Conservation (phyloP, 768 basidiomycete genomes). For the Russula ochroleuca region DNA sequence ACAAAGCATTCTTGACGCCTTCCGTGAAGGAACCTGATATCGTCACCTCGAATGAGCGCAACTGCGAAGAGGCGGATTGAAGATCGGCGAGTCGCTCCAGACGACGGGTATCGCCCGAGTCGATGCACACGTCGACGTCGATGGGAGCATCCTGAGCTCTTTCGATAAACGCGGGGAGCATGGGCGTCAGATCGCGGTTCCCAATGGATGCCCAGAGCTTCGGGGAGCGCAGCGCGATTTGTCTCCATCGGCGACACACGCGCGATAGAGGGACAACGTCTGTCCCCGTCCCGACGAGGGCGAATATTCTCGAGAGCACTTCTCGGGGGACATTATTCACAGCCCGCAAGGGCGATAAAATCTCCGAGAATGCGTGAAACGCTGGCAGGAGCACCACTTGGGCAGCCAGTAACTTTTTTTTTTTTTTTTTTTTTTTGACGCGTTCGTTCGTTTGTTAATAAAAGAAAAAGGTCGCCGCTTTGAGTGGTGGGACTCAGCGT, state of each 20-base stretch:
- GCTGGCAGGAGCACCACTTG: conserved; percentile 14
- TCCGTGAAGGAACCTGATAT: conserved; percentile 11
- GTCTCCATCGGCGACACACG: conserved; percentile 12
- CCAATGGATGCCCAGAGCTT: conserved; percentile 7
- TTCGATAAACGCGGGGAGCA: conserved; percentile 9
- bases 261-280: conserved; percentile 8
- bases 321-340: conserved; percentile 13
- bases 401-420: conserved; percentile 3
- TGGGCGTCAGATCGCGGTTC: conserved; percentile 1
- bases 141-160: conserved; percentile 6
- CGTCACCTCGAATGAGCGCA: conserved; percentile 10
- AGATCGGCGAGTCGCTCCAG: conserved; percentile 14
- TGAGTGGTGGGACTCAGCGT: not conserved
- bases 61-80: conserved; percentile 6
- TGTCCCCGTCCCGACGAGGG: conserved; percentile 11
- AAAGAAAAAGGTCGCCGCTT: not conserved
- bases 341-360: not conserved
- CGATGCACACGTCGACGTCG: not conserved
- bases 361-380: conserved; percentile 6
- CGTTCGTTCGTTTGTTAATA: no score
- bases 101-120: not conserved
- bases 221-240: conserved; percentile 2
- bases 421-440: no score
- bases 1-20: not conserved
- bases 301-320: not conserved